A percentile compares a stretch with the other conserved stretches of the same genome.
phyloP scores from a whole-genome alignment of 768 basidiomycete genomes.

The Boletus eberwhitei region DNA sequence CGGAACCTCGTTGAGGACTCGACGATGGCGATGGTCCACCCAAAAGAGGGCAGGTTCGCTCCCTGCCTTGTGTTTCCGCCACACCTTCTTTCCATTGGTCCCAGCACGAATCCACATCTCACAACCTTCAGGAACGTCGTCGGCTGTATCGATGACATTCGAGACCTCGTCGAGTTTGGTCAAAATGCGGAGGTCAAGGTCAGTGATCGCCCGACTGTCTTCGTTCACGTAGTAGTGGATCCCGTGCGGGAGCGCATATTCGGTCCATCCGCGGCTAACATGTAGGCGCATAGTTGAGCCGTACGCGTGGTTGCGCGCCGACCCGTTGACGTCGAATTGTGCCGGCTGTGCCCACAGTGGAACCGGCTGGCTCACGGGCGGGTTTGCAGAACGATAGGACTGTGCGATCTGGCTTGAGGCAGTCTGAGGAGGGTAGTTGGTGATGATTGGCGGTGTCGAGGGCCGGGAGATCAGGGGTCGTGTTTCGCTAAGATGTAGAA shows the following conservation, averaged over 20 bases:
- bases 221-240: constrained; percentile 69
- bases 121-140: constrained; percentile 40
- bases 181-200: constrained; percentile 59
- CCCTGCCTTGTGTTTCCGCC: constrained; percentile 31
- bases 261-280: constrained; percentile 61
- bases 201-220: constrained; percentile 60
- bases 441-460: constrained; percentile 28
- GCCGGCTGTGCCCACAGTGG: constrained; percentile 28
- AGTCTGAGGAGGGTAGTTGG: constrained; percentile 18
- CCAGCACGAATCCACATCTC: constrained; percentile 63
- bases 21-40: constrained; percentile 63
- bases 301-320: constrained; percentile 28
- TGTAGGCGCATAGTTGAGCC: constrained; percentile 26
- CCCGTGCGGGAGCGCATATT: constrained; percentile 72
- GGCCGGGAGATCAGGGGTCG: constrained; percentile 47
- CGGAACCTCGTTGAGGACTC: constrained; percentile 47
- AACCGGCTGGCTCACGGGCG: constrained; percentile 25
- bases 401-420: constrained; percentile 23
- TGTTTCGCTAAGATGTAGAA: constrained; percentile 41
- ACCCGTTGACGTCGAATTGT: constrained; percentile 28
- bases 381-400: constrained; percentile 20
- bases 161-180: constrained; percentile 42
- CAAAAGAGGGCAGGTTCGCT: constrained; percentile 45
- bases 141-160: constrained; percentile 32
- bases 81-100: constrained; percentile 26